Base-by-base conservation (phyloP, 1,284 basidiomycete species). In the Trichosporon sp. region DNA sequence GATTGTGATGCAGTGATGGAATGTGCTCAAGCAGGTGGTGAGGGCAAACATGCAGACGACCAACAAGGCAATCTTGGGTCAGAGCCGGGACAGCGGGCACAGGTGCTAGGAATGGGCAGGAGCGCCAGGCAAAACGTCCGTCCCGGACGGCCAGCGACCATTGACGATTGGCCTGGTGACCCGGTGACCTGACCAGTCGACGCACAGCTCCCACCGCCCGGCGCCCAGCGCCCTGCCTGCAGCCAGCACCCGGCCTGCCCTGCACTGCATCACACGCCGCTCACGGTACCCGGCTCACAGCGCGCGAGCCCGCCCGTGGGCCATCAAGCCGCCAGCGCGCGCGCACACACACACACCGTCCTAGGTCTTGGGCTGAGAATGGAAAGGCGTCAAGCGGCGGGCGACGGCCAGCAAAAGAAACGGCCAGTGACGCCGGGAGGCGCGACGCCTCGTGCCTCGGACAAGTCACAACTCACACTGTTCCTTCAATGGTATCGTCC, bases 371-470 rank as follows among this genome's bases (percentile, higher is more conserved):
- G 56, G 56, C 56, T 51, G 56, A 31, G 27, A 31, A 29, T 32
- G 29, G n/a, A 31, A 23, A 56, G 56, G 56, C 18, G 29, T 18
- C 56, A 13, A 60, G 23, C 56, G 56, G 27, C 9, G 56, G 56
- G 56, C 56, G 29, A 29, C 27, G 13, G 56, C 9, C 56, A 60
- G 27, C 56, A 15, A 21, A 32, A n/a, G 23, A 31, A 32, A 31
- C 56, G 56, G 56, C 56, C 27, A 60, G 56, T 60, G 56, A 60
- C 56, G 56, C 56, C 56, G 56, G 56, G 56, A 60, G 56, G 56
- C 56, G 56, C 56, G 27, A 60, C 56, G 56, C 56, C 56, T 60
- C 56, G 56, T 60, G 56, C 29, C 56, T 60, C 56, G 56, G 56
- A 60, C 56, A 18, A 60, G 27, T 60, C 27, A 60, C 56, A 31